Percentiles rank a stretch among this genome's conserved stretches.
Evolutionary conservation across 2,329 filamentous ascomycete species (phyloP).

Genomic region (Aspergillus japonicus): DNA sequence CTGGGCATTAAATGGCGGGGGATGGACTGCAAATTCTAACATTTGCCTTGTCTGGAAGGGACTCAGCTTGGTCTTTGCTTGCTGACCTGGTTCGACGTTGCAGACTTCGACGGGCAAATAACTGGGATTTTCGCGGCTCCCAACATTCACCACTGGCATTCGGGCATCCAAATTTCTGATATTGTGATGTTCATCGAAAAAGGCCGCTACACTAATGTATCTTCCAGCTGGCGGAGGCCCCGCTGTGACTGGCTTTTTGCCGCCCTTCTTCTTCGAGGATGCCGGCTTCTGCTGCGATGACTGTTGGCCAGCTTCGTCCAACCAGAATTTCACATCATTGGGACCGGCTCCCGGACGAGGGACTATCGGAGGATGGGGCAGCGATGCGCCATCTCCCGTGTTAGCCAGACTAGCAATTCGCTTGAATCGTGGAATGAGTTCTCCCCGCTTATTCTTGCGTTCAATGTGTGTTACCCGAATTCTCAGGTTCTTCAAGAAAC

Average conservation of each 20-base stretch:
- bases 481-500: constrained; percentile 43
- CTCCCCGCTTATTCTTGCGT: constrained; percentile 36
- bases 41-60: constrained; percentile 64
- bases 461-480: constrained; percentile 43
- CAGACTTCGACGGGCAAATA: constrained; percentile 69
- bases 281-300: constrained; percentile 7
- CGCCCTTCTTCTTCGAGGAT: constrained; percentile 23
- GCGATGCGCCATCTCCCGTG: constrained; percentile 34
- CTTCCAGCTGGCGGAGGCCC: constrained; percentile 32
- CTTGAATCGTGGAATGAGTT: constrained; percentile 42
- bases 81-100: constrained; percentile 63
- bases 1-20: constrained; percentile 63
- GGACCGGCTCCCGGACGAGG: constrained; percentile 47
- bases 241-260: constrained; percentile 32
- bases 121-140: constrained; percentile 54
- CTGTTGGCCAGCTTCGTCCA: constrained; percentile 31
- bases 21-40: constrained; percentile 70
- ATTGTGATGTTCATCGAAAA: too few species aligned
- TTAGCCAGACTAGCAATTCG: constrained; percentile 49
- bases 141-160: constrained; percentile 68
- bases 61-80: constrained; percentile 59
- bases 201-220: constrained; percentile 55
- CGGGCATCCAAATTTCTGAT: too few species aligned
- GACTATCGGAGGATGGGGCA: constrained; percentile 39
- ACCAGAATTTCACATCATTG: constrained; percentile 56